A percentile compares a stretch with the other conserved stretches of the same genome.
These are phyloP conservation scores for Sporodiniella umbellata DNA, from an alignment of 371 early-diverging fungal genomes.

Conservation along the genomic window DNA sequence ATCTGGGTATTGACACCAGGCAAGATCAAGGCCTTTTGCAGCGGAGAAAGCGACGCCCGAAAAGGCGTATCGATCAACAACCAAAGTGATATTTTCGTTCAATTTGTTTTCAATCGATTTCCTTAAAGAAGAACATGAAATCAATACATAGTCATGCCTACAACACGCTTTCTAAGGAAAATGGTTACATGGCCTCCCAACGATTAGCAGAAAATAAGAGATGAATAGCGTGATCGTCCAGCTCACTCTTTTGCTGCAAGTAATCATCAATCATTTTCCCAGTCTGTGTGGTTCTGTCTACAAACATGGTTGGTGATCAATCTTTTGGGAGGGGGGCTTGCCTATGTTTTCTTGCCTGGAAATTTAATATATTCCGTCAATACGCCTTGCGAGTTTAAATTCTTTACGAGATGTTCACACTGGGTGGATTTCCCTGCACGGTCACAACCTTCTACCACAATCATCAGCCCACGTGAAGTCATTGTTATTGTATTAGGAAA, in stretches of 20 bases:
- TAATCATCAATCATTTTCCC: conserved; percentile 93
- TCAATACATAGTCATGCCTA: neutral
- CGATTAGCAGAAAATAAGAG: conserved; percentile 95
- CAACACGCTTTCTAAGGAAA: too few species aligned
- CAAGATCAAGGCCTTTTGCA: conserved; percentile 84
- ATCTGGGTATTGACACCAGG: conserved; percentile 92
- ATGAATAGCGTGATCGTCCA: conserved; percentile 90
- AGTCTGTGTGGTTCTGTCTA: conserved; percentile 87
- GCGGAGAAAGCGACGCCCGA: conserved; percentile 96
- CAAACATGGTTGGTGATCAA: neutral
- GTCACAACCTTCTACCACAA: conserved; percentile 98
- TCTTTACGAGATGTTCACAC: conserved; percentile 61
- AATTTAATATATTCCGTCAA: conserved; percentile 62
- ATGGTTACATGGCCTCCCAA: conserved; percentile 29
- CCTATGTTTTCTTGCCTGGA: conserved; percentile 54
- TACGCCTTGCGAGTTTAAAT: conserved; percentile 48
- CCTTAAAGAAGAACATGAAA: conserved; percentile 35
- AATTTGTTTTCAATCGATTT: conserved; percentile 52
- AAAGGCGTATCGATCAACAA: conserved; percentile 97
- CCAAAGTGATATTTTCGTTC: conserved; percentile 65
- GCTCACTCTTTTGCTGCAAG: conserved; percentile 62
- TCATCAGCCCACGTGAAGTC: conserved; percentile 79
- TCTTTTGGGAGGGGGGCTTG: neutral
- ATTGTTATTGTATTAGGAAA: conserved; percentile 1
- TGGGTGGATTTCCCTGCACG: conserved; percentile 96